Conservation (phyloP, 2,329 filamentous ascomycete genomes). For the Sporothrix globosa region DNA sequence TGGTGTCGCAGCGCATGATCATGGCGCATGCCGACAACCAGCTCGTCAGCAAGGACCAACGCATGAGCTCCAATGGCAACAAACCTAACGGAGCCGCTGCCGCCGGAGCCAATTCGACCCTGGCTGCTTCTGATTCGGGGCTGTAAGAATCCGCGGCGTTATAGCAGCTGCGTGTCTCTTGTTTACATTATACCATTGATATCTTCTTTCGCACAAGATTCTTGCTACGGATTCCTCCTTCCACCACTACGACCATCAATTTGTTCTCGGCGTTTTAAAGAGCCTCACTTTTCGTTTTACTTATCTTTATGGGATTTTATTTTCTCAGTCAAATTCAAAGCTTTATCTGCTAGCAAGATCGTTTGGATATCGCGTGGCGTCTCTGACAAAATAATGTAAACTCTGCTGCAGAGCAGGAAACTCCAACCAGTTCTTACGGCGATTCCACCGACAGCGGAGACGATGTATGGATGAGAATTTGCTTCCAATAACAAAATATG, state of each 20-base stretch:
- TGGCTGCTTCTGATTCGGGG: not conserved
- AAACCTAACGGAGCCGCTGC: not conserved
- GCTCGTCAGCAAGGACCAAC: conserved; percentile 35
- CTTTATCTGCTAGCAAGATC: no score
- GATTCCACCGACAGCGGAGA: not conserved
- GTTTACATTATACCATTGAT: not conserved
- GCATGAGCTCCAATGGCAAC: not conserved
- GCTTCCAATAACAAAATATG: not conserved
- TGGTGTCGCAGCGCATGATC: conserved; percentile 37
- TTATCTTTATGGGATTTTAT: no score
- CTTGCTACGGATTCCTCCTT: not conserved
- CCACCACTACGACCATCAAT: not conserved
- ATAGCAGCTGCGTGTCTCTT: not conserved
- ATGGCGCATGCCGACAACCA: conserved; percentile 33
- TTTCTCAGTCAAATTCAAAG: no score
- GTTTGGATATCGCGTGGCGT: no score
- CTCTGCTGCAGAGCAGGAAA: no score
- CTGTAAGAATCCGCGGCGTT: not conserved
- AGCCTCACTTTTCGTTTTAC: no score
- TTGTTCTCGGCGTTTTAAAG: not conserved
- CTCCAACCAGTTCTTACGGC: no score
- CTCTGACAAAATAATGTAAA: no score
- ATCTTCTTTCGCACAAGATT: not conserved
- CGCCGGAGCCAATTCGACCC: not conserved
- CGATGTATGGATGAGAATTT: not conserved